Base-by-base conservation (phyloP, 1,139 yeast species). In the Torulaspora globosa region DNA sequence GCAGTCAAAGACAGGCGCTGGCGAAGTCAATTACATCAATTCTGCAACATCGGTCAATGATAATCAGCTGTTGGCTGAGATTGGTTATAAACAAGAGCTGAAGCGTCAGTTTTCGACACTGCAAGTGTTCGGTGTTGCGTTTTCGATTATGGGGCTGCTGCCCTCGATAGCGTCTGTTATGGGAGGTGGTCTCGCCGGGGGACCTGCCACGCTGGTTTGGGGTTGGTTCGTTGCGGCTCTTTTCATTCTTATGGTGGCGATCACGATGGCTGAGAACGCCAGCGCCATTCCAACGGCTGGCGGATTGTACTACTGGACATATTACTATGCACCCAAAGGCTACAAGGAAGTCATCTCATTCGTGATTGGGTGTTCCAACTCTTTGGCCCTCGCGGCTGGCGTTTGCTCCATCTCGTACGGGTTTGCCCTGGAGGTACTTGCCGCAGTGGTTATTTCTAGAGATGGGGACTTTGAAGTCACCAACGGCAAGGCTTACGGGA, bases 211-310 rank as follows among this genome's bases (percentile, higher is more conserved):
- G 4, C 71, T 79, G 19, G 76, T 80, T 15, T 83, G 88, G 87
- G 86, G 88, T 44, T 84, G 88, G 87, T 72, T 82, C 47, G 69
- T 75, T 42, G 76, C 82, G 35, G 76, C 78, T n/a, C 51, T 73
- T 43, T 81, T 82, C 52, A 76, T 83, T 49, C 62, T 80, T 43
- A 67, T 74, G 49, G 75, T 79, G 47, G 88, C 87, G 10, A 54
- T 74, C 46, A 73, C 83, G n/a, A 80, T 82, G 71, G 76, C 85
- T 12, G 81, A 81, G 52, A 67, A 81, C 44, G 83, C 84, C 1
- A 76, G 82, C 26, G 75, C 85, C n/a, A 77, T 80, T 60, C 89
- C 89, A 42, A 81, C 89, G 3, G 74, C 82, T 18, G 88, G 89
- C 48, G 89, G 88, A 6, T 69, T 82, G 57, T 82, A 80, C 62